A percentile compares a stretch with the other conserved stretches of the same genome.
phyloP scores from a whole-genome alignment of 1,139 yeast genomes.

The Sugiyamaella novakii region DNA sequence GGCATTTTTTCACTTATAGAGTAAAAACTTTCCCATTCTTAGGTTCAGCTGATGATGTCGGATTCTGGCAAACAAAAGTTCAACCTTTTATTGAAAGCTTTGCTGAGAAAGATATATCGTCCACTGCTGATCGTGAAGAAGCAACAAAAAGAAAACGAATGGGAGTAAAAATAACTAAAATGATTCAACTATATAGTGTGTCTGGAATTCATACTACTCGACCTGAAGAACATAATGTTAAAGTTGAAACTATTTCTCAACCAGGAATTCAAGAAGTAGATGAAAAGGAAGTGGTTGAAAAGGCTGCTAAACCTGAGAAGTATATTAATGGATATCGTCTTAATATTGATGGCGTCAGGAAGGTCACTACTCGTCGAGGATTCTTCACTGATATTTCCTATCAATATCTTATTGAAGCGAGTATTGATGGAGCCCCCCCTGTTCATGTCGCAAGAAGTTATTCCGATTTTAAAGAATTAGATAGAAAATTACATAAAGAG shows the following conservation, averaged over 20 bases:
- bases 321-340: constrained; percentile 61
- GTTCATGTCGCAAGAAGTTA: constrained; percentile 64
- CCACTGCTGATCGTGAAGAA: constrained; percentile 71
- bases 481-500: constrained; percentile 51
- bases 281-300: constrained; percentile 39
- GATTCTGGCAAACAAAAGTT: constrained; percentile 76
- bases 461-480: constrained; percentile 62
- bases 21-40: constrained; percentile 76
- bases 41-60: constrained; percentile 52
- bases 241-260: constrained; percentile 52
- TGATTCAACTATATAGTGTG: constrained; percentile 68
- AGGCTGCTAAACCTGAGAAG: constrained; percentile 49
- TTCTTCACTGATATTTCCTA: constrained; percentile 34
- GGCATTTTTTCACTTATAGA: constrained; percentile 64
- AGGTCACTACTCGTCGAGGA: constrained; percentile 37
- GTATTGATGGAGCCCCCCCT: constrained; percentile 41
- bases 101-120: constrained; percentile 66
- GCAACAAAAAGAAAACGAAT: constrained; percentile 71
- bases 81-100: constrained; percentile 81
- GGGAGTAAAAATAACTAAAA: constrained; percentile 59
- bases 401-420: constrained; percentile 40
- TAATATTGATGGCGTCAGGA: constrained; percentile 65
- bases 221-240: constrained; percentile 54
- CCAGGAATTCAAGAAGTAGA: constrained; percentile 57
- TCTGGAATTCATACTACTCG: constrained; percentile 69